Evolutionary conservation across 2,329 filamentous ascomycete genomes (phyloP).

Genomic region (Nothopassalora personata): DNA sequence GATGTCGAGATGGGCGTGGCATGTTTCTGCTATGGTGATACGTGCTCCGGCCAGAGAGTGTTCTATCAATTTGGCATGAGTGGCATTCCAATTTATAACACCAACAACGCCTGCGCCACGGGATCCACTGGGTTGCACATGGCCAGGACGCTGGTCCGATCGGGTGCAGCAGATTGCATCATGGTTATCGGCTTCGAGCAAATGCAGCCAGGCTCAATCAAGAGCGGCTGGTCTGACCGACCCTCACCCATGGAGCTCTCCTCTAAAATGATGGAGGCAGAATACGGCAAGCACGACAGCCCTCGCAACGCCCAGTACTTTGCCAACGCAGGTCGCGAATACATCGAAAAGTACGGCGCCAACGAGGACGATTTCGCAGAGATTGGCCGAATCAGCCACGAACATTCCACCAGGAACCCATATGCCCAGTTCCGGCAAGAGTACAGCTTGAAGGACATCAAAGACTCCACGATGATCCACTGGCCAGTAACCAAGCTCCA

Average conservation of each 20-base stretch:
- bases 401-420: slow-evolving; percentile 83
- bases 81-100: slow-evolving; percentile 90
- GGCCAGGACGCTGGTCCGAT: slow-evolving; percentile 70
- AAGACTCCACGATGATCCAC: slow-evolving; percentile 70
- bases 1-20: slow-evolving; percentile 91
- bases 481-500: slow-evolving; percentile 92
- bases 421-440: slow-evolving; percentile 94
- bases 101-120: slow-evolving; percentile 97
- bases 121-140: slow-evolving; percentile 84
- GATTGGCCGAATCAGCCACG: slow-evolving; percentile 88
- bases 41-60: slow-evolving; percentile 68
- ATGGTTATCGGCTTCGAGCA: slow-evolving; percentile 95
- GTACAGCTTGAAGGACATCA: slow-evolving; percentile 78
- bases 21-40: slow-evolving; percentile 80
- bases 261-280: slow-evolving; percentile 52
- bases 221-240: slow-evolving; percentile 77
- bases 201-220: slow-evolving; percentile 85
- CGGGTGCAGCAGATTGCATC: slow-evolving; percentile 72
- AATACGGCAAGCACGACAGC: slow-evolving; percentile 20
- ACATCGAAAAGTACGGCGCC: slow-evolving; percentile 88
- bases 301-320: slow-evolving; percentile 64
- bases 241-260: slow-evolving; percentile 71
- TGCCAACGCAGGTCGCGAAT: slow-evolving; percentile 89
- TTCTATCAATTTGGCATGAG: slow-evolving; percentile 99
- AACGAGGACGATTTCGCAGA: slow-evolving; percentile 82